A percentile compares a stretch with the other conserved stretches of the same genome.
phyloP scores from a whole-genome alignment of 345 rosid genomes.

The Populus simonii region DNA sequence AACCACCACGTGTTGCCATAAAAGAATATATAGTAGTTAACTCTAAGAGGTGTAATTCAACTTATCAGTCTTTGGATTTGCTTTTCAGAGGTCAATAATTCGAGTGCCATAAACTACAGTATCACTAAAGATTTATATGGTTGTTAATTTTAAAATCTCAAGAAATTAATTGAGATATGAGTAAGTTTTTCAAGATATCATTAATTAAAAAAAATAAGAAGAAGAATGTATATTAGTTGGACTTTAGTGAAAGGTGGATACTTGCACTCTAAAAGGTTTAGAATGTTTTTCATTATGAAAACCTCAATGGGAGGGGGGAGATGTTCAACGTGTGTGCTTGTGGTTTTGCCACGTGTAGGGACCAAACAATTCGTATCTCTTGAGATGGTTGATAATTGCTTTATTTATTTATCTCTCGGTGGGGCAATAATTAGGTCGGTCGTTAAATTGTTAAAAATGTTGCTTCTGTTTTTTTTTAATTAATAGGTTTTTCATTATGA shows the following conservation, averaged over 20 bases:
- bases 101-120: fast-evolving
- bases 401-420: not conserved
- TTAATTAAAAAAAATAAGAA: too few relatives aligned
- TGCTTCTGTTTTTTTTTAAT: too few relatives aligned
- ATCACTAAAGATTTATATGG: fast-evolving
- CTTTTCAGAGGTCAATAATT: fast-evolving
- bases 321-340: not conserved
- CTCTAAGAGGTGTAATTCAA: fast-evolving
- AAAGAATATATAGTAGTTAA: too few relatives aligned
- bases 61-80: fast-evolving
- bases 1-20: too few relatives aligned
- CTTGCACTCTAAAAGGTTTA: not conserved
- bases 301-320: not conserved
- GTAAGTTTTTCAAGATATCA: fast-evolving
- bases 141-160: fast-evolving
- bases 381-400: too few relatives aligned
- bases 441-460: not conserved
- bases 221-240: not conserved
- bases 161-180: fast-evolving
- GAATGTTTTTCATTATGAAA: not conserved
- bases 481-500: too few relatives aligned
- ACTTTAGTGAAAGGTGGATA: not conserved
- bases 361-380: not conserved
- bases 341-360: conserved; percentile 6
- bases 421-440: not conserved